Percentiles rank a stretch among this genome's conserved stretches.
phyloP scores from a whole-genome alignment of 2,329 filamentous ascomycete genomes.

The Xylariaceae sp. region DNA sequence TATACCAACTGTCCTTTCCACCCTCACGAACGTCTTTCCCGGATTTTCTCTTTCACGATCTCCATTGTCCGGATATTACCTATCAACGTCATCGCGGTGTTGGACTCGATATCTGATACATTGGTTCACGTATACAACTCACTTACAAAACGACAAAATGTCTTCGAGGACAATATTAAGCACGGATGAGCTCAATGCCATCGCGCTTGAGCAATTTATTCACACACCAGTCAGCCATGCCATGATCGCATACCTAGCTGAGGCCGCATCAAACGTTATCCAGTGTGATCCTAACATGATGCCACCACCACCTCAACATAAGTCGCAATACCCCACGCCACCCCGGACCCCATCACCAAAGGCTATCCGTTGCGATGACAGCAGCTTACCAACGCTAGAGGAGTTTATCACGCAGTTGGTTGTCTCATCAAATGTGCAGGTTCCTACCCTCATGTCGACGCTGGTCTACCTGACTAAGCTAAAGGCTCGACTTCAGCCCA shows the following conservation, averaged over 20 bases:
- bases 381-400: constrained; percentile 77
- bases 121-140: constrained; percentile 22
- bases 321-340: constrained; percentile 53
- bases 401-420: constrained; percentile 92
- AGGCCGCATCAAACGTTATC: constrained; percentile 78
- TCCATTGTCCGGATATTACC: constrained; percentile 10
- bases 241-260: constrained; percentile 80
- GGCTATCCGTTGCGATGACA: constrained; percentile 53
- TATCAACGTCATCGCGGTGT: constrained; percentile 5
- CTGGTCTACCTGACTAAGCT: constrained; percentile 91
- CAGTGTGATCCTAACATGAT: constrained; percentile 72
- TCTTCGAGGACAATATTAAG: constrained; percentile 53
- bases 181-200: constrained; percentile 68
- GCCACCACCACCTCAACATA: constrained; percentile 50
- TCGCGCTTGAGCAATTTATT: constrained; percentile 80
- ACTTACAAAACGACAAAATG: constrained; percentile 48
- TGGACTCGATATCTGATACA: constrained; percentile 1
- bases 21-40: constrained; percentile 28
- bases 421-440: constrained; percentile 92
- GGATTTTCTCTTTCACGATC: constrained; percentile 35
- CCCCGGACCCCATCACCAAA: constrained; percentile 55
- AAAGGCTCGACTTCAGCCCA: constrained; percentile 83
- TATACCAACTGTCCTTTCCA: constrained; percentile 36
- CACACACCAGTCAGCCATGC: constrained; percentile 74
- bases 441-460: constrained; percentile 95